Base-by-base conservation (phyloP, 495 filamentous ascomycete species). In the Glonium stellatum region DNA sequence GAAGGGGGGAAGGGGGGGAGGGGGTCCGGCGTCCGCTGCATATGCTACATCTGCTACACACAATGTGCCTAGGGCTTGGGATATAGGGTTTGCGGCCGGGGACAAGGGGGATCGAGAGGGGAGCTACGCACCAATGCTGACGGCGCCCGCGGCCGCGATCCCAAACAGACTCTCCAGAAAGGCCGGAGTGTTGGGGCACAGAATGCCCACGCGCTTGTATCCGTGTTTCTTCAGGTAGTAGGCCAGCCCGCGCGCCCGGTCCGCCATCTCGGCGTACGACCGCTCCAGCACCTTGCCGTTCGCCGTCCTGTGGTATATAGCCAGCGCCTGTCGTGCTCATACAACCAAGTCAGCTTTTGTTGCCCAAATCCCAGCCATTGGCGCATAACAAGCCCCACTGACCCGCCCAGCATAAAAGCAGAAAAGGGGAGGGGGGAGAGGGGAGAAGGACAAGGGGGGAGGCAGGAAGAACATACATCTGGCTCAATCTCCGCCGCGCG, bases 101-200 rank as follows among this genome's bases (percentile, higher is more conserved):
- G n/a, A n/a, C n/a, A n/a, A n/a, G 36, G 36, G 15, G 36, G 2
- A 18, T 13, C 13, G 12, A 44, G 13, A 18, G 39, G 39, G 1
- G 4, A 1, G 18, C 12, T 13, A 55, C 74, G 18, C 54, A 84
- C 80, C 83, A 60, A 95, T 84, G 64, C 89, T 86, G 10, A 95
- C 80, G 10, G 77, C 89, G 8, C 90, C 90, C 1, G 89, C 91
- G 22, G 91, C 93, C 1, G 83, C 84, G 67, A 97, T 88, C 5
- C 88, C 93, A 66, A 91, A 98, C 51, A 97, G 86, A 1, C 82
- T 79, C 73, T 97, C 92, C 19, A 97, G 75, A 70, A 97, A 97
- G 0, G 90, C 93, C 2, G 93, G 93, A 5, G 93, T 98, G 70
- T 98, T 98, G 1, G 95, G 86, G 21, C 82, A 84, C 4, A 98